phyloP scores from a whole-genome alignment of 228 moss, liverwort and hornwort species.

The Sphagnum fallax region DNA sequence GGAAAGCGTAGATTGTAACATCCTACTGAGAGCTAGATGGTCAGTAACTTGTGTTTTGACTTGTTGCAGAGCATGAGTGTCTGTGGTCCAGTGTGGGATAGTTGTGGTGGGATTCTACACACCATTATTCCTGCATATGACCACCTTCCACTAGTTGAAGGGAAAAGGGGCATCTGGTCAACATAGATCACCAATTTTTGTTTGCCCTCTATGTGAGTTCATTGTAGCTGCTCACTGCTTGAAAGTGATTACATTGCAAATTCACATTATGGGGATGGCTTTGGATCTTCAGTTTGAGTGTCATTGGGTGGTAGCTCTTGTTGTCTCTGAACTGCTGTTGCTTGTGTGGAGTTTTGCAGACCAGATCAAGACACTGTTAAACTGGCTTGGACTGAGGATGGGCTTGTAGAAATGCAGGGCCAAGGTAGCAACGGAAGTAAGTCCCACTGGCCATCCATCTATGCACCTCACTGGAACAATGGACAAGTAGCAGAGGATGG shows the following conservation, averaged over 20 bases:
- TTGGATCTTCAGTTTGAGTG: background rate
- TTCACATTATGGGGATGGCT: background rate
- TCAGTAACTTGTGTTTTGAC: too few relatives aligned
- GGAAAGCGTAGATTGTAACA: too few relatives aligned
- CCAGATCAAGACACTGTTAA: constrained; percentile 32
- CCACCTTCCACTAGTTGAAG: constrained; percentile 23
- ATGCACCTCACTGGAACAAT: constrained; percentile 27
- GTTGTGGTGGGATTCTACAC: constrained; percentile 65
- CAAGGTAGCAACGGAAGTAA: constrained; percentile 46
- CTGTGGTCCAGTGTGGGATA: constrained; percentile 70
- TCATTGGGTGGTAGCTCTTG: background rate
- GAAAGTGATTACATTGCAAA: background rate
- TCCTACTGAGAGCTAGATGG: too few relatives aligned
- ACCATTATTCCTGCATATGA: constrained; percentile 40
- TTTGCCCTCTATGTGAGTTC: constrained; percentile 61
- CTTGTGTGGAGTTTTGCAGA: constrained; percentile 21
- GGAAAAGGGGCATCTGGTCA: constrained; percentile 61
- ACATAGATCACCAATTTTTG: constrained; percentile 43
- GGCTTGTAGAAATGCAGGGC: constrained; percentile 53
- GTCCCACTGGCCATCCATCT: constrained; percentile 37
- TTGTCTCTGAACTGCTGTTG: constrained; percentile 4
- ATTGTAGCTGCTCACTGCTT: background rate
- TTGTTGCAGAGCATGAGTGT: constrained; percentile 79
- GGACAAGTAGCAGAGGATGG: constrained; percentile 55
- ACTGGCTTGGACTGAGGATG: constrained; percentile 37